Evolutionary conservation across 768 basidiomycete genomes (phyloP).

Genomic region (Calocera cornea): DNA sequence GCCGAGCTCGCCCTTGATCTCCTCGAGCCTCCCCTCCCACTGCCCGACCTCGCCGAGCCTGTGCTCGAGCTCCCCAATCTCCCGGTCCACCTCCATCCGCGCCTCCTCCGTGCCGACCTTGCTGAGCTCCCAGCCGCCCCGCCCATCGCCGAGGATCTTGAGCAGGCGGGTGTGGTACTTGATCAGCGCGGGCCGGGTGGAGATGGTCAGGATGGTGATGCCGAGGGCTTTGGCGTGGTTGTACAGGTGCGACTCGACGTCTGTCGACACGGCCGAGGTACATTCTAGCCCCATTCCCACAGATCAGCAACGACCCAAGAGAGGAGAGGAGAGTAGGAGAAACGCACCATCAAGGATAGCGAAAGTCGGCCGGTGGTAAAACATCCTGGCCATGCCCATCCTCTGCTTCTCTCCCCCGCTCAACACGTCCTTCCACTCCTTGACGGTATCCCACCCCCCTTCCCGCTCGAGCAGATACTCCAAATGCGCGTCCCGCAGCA

Average conservation of each 20-base stretch:
- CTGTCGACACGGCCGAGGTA: constrained; percentile 88
- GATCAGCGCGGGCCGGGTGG: constrained; percentile 62
- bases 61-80: constrained; percentile 52
- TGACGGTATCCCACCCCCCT: constrained; percentile 77
- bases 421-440: constrained; percentile 93
- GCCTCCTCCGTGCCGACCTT: constrained; percentile 62
- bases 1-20: constrained; percentile 43
- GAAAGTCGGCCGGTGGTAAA: constrained; percentile 74
- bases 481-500: constrained; percentile 69
- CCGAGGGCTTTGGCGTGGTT: constrained; percentile 77
- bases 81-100: constrained; percentile 57
- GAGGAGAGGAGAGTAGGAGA: neutral
- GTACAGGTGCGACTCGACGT: constrained; percentile 94
- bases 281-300: constrained; percentile 48
- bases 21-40: constrained; percentile 59
- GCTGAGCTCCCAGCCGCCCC: constrained; percentile 56
- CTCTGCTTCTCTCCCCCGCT: constrained; percentile 96
- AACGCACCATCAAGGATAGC: constrained; percentile 74
- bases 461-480: constrained; percentile 75
- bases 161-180: constrained; percentile 85
- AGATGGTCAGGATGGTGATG: constrained; percentile 88
- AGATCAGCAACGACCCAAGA: neutral
- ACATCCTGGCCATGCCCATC: constrained; percentile 89
- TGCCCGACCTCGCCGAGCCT: constrained; percentile 53
- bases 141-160: constrained; percentile 58